Conservation (phyloP, 106 monocot genomes). For the Apostasia ramifera region DNA sequence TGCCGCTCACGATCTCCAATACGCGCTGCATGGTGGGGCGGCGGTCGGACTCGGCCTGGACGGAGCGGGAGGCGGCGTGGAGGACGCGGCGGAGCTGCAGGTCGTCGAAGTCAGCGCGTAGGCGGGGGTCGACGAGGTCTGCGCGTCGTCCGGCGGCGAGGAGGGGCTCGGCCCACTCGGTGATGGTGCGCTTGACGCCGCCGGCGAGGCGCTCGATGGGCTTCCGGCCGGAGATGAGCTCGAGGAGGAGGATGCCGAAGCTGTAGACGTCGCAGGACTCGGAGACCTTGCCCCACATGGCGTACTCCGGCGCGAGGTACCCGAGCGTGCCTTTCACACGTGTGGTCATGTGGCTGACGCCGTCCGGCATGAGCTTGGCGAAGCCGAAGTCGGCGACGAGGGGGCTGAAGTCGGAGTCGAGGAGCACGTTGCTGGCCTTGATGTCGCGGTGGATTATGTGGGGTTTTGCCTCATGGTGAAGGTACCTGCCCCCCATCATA, state of each 20-base stretch:
- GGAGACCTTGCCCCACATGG: slow-evolving; percentile 39
- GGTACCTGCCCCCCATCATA: slow-evolving; percentile 15
- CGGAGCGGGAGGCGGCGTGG: slow-evolving; percentile 19
- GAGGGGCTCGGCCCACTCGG: slow-evolving; percentile 50
- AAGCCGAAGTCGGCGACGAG: slow-evolving; percentile 40
- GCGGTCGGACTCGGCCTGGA: slow-evolving; percentile 14
- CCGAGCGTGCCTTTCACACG: slow-evolving; percentile 33
- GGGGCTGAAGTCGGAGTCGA: slow-evolving; percentile 27
- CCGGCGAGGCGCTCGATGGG: slow-evolving; percentile 43
- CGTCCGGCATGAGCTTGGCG: slow-evolving; percentile 35
- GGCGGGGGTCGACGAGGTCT: slow-evolving; percentile 31
- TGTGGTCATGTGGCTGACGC: slow-evolving; percentile 32
- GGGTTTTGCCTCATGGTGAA: slow-evolving; percentile 41
- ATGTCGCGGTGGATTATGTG: slow-evolving; percentile 65
- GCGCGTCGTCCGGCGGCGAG: slow-evolving; percentile 11
- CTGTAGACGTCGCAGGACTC: slow-evolving; percentile 39
- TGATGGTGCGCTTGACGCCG: slow-evolving; percentile 25
- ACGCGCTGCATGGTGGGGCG: slow-evolving; percentile 33
- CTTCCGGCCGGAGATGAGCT: slow-evolving; percentile 44
- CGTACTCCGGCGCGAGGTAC: slow-evolving; percentile 39
- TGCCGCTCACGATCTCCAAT: slow-evolving; percentile 15
- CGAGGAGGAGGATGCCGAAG: slow-evolving; percentile 50
- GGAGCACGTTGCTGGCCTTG: slow-evolving; percentile 56
- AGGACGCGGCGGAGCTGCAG: slow-evolving; percentile 13
- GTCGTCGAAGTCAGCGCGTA: slow-evolving; percentile 9